Evolutionary conservation across 306 rosid genomes (phyloP).

Genomic region (Myrica gale): DNA sequence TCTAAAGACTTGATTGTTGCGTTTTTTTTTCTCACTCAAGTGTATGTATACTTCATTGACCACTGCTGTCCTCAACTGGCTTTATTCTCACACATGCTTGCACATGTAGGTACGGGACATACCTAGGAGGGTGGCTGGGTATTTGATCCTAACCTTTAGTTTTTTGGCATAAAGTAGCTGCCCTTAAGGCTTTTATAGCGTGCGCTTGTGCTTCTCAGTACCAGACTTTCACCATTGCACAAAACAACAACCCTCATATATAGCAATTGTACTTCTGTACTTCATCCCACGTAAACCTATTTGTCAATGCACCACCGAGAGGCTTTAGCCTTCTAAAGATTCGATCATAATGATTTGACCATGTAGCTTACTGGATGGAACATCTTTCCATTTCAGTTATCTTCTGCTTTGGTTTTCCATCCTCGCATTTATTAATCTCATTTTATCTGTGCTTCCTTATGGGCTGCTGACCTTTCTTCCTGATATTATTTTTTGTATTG

Average conservation of each 20-base stretch:
- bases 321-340: neutral
- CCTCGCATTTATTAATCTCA: neutral
- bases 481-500: neutral
- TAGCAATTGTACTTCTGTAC: neutral
- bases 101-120: neutral
- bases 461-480: neutral
- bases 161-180: too few species aligned
- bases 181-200: neutral
- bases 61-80: neutral
- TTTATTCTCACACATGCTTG: neutral
- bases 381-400: neutral
- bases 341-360: neutral
- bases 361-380: neutral
- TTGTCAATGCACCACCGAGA: constrained; percentile 47
- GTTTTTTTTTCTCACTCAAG: neutral
- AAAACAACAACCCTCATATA: neutral
- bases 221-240: neutral
- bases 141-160: neutral
- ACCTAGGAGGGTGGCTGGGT: neutral
- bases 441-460: neutral
- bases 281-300: constrained; percentile 9
- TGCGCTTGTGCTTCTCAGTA: neutral
- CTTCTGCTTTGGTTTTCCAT: neutral
- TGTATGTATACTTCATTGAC: neutral
- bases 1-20: too few species aligned